phyloP scores from a whole-genome alignment of 257 asterid species.

The Osmanthus fragrans region DNA sequence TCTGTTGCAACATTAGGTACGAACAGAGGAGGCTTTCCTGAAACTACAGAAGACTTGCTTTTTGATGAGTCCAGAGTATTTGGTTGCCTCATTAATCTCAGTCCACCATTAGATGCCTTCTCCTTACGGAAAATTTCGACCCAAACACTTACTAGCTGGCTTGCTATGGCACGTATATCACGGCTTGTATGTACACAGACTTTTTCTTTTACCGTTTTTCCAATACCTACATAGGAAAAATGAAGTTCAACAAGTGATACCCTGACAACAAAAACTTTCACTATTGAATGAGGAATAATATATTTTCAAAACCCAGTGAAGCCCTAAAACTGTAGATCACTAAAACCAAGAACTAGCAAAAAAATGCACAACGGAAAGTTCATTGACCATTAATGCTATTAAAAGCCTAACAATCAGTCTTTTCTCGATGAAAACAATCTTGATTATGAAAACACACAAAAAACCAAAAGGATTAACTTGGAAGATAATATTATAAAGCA shows the following conservation, averaged over 20 bases:
- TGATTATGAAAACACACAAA: not conserved
- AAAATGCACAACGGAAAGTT: not conserved
- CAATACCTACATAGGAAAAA: conserved; percentile 60
- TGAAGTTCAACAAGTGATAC: conserved; percentile 4
- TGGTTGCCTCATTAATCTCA: conserved; percentile 56
- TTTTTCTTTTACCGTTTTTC: conserved; percentile 94
- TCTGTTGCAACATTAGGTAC: conserved; percentile 38
- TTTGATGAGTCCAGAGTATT: conserved; percentile 46
- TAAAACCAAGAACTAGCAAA: conserved; percentile 16
- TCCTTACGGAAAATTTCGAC: conserved; percentile 91
- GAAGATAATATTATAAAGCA: not conserved
- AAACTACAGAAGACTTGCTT: conserved; percentile 47
- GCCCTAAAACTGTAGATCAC: conserved; percentile 15
- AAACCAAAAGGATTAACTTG: not conserved
- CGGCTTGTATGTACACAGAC: conserved; percentile 99
- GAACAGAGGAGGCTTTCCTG: conserved; percentile 78
- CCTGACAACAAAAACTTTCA: conserved; percentile 4
- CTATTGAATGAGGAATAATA: conserved; percentile 9
- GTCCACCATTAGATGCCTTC: conserved; percentile 78
- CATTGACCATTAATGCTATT: not conserved
- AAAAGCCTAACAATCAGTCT: not conserved
- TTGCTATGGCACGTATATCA: conserved; percentile 97
- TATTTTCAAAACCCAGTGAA: not conserved
- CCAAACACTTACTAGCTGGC: conserved; percentile 98
- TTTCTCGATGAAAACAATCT: not conserved